Evolutionary conservation across 768 basidiomycete species (phyloP).

Genomic region (Sarcodon sp.): DNA sequence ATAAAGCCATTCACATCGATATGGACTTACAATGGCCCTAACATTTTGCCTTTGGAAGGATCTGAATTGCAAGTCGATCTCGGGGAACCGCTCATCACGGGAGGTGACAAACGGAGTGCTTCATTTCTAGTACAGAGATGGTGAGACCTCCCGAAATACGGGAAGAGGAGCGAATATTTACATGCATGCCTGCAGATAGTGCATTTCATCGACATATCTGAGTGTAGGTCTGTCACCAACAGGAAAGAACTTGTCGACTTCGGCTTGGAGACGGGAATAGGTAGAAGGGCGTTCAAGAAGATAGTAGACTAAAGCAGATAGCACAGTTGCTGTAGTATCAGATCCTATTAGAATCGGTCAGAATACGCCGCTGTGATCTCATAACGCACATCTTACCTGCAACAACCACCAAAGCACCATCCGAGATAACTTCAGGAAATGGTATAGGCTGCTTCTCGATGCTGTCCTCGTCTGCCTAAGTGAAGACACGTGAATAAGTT

Average conservation of each 20-base stretch:
- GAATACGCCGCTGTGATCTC: neutral
- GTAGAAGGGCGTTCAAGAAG: constrained; percentile 10
- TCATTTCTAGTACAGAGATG: constrained; percentile 22
- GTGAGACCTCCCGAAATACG: too few relatives aligned
- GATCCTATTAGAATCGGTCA: constrained; percentile 9
- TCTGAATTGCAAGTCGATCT: neutral
- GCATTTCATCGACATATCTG: constrained; percentile 2
- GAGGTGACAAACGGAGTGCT: constrained; percentile 27
- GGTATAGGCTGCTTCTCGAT: constrained; percentile 1
- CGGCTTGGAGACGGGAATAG: constrained; percentile 9
- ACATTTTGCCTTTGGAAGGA: neutral
- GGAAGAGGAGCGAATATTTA: neutral
- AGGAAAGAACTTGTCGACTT: constrained; percentile 13
- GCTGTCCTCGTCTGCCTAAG: constrained; percentile 9
- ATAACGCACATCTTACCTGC: neutral
- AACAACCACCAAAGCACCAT: constrained; percentile 2
- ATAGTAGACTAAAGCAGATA: constrained; percentile 13
- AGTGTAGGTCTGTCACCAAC: constrained; percentile 4
- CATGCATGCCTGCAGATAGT: constrained; percentile 7
- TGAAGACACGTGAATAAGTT: neutral
- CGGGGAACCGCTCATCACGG: constrained; percentile 17
- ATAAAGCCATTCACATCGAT: neutral
- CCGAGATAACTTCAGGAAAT: constrained; percentile 2
- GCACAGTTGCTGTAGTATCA: constrained; percentile 14
- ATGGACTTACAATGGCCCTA: neutral